Conservation (phyloP, 2,329 filamentous ascomycete species). For the Phyllosticta citribraziliensis region DNA sequence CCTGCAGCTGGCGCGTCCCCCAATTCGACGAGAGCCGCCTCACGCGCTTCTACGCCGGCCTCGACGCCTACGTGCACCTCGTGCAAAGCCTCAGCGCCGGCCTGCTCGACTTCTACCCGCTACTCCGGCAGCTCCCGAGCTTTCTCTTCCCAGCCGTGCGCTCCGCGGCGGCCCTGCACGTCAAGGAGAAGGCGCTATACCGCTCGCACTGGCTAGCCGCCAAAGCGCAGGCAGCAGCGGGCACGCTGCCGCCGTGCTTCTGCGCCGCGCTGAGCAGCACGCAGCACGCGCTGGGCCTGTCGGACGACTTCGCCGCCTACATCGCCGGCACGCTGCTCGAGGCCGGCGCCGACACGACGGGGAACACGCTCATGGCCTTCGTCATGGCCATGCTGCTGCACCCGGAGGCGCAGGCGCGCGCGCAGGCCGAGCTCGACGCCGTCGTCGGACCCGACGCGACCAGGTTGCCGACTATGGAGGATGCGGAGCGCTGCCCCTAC, state of each 20-base stretch:
- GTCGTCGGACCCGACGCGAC: slow-evolving; percentile 16
- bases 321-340: slow-evolving; percentile 20
- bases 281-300: slow-evolving; percentile 14
- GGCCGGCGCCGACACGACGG: slow-evolving; percentile 23
- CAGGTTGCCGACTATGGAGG: slow-evolving; percentile 22
- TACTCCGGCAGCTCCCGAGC: slow-evolving; percentile 31
- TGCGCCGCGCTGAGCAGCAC: slow-evolving; percentile 16
- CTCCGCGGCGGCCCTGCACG: slow-evolving; percentile 35
- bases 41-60: slow-evolving; percentile 35
- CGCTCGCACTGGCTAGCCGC: slow-evolving; percentile 17
- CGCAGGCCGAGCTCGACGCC: slow-evolving; percentile 21
- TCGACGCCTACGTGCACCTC: slow-evolving; percentile 34
- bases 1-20: slow-evolving; percentile 25
- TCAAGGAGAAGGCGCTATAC: slow-evolving; percentile 30
- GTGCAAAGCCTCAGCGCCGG: slow-evolving; percentile 34
- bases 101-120: slow-evolving; percentile 38
- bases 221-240: slow-evolving; percentile 13
- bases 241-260: slow-evolving; percentile 16
- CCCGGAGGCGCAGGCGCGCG: slow-evolving; percentile 16
- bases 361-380: slow-evolving; percentile 17
- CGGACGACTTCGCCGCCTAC: slow-evolving; percentile 18
- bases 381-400: slow-evolving; percentile 20
- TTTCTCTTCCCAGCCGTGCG: slow-evolving; percentile 24
- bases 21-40: slow-evolving; percentile 34
- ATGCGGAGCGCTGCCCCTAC: slow-evolving; percentile 18